These are phyloP conservation scores for Hericium coralloides DNA, from an alignment of 768 basidiomycete species.

Conservation along the genomic window DNA sequence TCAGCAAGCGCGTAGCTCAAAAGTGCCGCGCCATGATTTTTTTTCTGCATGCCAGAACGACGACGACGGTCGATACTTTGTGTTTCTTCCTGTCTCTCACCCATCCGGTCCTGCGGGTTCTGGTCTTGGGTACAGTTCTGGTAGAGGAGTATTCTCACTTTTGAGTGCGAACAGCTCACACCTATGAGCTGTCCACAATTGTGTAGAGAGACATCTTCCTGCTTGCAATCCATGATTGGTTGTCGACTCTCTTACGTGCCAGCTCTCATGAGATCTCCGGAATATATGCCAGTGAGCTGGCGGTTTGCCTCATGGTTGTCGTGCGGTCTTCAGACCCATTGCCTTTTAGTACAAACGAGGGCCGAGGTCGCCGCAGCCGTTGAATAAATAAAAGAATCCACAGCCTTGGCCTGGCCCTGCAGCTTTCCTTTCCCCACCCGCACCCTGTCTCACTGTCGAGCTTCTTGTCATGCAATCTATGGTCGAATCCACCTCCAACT, in stretches of 20 bases:
- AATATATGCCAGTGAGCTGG: not conserved
- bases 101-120: conserved; percentile 26
- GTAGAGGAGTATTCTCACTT: conserved; percentile 37
- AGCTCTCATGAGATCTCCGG: no score
- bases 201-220: conserved; percentile 52
- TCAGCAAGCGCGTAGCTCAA: conserved; percentile 29
- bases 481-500: not conserved
- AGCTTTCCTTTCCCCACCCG: not conserved
- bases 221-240: not conserved
- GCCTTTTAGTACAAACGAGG: no score
- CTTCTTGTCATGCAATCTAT: not conserved
- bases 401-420: not conserved
- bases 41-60: conserved; percentile 44
- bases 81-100: conserved; percentile 65
- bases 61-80: conserved; percentile 63
- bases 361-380: not conserved
- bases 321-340: not conserved
- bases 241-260: not conserved
- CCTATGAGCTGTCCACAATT: conserved; percentile 70
- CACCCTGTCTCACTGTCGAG: not conserved
- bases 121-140: conserved; percentile 44
- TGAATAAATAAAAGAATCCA: not conserved
- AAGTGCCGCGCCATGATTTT: not conserved
- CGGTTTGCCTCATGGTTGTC: not conserved
- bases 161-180: conserved; percentile 13